A percentile compares a stretch with the other conserved stretches of the same genome.
Evolutionary conservation across 495 filamentous ascomycete species (phyloP).

Genomic region (Evernia prunastri): DNA sequence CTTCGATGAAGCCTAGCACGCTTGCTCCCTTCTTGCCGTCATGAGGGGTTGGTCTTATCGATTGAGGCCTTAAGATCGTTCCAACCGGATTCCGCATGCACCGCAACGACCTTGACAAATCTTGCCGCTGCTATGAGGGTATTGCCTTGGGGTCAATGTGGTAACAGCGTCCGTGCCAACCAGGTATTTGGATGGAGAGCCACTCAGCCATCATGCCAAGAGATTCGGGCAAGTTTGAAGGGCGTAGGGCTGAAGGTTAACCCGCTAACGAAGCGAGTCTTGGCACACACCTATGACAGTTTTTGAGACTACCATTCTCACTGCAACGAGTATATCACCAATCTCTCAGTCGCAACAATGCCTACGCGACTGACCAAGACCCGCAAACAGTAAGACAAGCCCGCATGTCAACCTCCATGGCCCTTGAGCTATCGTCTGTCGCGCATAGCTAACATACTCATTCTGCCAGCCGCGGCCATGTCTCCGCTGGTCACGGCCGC

Average conservation of each 20-base stretch:
- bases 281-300: constrained; percentile 12
- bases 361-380: constrained; percentile 78
- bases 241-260: not conserved
- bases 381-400: constrained; percentile 65
- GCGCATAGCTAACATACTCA: constrained; percentile 15
- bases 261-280: constrained; percentile 17
- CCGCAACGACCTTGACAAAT: constrained; percentile 16
- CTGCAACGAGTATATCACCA: not conserved
- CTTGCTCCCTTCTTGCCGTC: constrained; percentile 29
- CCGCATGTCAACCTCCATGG: constrained; percentile 18
- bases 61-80: constrained; percentile 32
- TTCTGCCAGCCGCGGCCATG: constrained; percentile 66
- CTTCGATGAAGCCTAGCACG: constrained; percentile 36
- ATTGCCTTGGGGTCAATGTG: not conserved
- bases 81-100: constrained; percentile 30
- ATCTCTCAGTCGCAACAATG: constrained; percentile 44
- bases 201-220: not conserved
- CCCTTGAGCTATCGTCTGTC: constrained; percentile 26
- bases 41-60: constrained; percentile 30
- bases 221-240: too few relatives aligned
- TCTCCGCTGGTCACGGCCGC: constrained; percentile 89
- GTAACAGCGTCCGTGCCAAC: not conserved
- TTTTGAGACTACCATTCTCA: constrained; percentile 5
- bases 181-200: not conserved
- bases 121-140: not conserved